phyloP scores from a whole-genome alignment of 2,329 filamentous ascomycete species.

The Aspergillus fischeri region DNA sequence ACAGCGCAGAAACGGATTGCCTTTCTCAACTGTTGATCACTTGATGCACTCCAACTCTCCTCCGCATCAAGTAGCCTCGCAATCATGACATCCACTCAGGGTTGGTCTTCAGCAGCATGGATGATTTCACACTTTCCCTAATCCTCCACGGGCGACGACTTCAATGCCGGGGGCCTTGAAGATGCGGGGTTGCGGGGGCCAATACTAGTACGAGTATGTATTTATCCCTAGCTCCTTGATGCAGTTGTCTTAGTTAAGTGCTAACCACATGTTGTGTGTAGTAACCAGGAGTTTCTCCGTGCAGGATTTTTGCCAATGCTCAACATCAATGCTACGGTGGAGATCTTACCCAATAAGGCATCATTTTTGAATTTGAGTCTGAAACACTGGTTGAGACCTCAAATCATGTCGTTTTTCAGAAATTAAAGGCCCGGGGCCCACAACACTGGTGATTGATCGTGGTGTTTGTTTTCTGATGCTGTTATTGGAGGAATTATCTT shows the following conservation, averaged over 20 bases:
- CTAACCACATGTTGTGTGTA: background rate
- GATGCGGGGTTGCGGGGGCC: background rate
- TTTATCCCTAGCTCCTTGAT: background rate
- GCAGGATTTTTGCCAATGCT: background rate
- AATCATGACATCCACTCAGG: background rate
- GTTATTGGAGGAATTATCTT: background rate
- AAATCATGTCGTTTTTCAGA: background rate
- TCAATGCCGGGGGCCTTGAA: background rate
- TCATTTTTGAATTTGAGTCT: background rate
- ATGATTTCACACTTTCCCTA: conserved; percentile 2
- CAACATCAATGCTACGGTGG: background rate
- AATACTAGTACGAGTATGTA: background rate
- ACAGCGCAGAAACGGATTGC: background rate
- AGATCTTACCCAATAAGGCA: background rate
- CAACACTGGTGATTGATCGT: background rate
- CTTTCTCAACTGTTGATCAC: background rate
- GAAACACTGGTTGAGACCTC: background rate
- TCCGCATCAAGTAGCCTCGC: background rate
- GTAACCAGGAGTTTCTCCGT: background rate
- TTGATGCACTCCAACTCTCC: background rate
- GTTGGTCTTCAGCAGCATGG: background rate
- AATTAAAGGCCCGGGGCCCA: background rate
- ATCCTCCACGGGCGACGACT: conserved; percentile 4
- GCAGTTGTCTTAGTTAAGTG: background rate
- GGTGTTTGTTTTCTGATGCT: background rate